Evolutionary conservation across 2,329 filamentous ascomycete genomes (phyloP).

Genomic region (Aspergillus thermomutatus): DNA sequence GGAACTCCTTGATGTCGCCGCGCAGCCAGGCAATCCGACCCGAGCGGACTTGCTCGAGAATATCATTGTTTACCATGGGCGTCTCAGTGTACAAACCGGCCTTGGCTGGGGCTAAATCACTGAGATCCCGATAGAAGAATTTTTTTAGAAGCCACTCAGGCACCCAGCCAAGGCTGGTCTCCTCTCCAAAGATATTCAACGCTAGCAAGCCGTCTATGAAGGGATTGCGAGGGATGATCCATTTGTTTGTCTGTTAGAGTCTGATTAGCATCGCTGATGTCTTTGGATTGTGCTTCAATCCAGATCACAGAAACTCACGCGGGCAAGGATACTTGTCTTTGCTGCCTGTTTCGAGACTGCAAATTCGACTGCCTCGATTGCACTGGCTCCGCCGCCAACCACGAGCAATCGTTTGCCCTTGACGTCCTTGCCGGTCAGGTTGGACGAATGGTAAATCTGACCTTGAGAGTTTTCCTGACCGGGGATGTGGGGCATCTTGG

Average conservation of each 20-base stretch:
- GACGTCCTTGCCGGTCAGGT: slow-evolving; percentile 69
- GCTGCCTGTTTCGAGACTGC: slow-evolving; percentile 63
- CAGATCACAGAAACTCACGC: too few relatives aligned
- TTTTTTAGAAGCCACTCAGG: slow-evolving; percentile 71
- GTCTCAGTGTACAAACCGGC: slow-evolving; percentile 74
- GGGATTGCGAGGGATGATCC: slow-evolving; percentile 80
- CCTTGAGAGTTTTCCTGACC: slow-evolving; percentile 72
- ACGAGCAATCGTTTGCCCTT: slow-evolving; percentile 72
- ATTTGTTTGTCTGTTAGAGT: slow-evolving; percentile 70
- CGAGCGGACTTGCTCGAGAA: slow-evolving; percentile 70
- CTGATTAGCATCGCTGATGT: too few relatives aligned
- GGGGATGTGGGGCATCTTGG: slow-evolving; percentile 67
- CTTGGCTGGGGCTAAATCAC: slow-evolving; percentile 65
- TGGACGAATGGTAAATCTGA: slow-evolving; percentile 69
- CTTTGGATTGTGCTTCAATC: too few relatives aligned
- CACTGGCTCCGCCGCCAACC: slow-evolving; percentile 75
- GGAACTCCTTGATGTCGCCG: slow-evolving; percentile 70
- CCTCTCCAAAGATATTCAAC: slow-evolving; percentile 74
- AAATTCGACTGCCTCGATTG: slow-evolving; percentile 79
- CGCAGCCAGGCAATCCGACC: slow-evolving; percentile 75
- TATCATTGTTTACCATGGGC: slow-evolving; percentile 80
- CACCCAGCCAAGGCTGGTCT: slow-evolving; percentile 74
- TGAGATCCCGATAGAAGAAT: slow-evolving; percentile 79
- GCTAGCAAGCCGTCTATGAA: slow-evolving; percentile 70
- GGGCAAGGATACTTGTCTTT: slow-evolving; percentile 63